Base-by-base conservation (phyloP, 2,329 filamentous ascomycete species). In the Amauroascus niger region DNA sequence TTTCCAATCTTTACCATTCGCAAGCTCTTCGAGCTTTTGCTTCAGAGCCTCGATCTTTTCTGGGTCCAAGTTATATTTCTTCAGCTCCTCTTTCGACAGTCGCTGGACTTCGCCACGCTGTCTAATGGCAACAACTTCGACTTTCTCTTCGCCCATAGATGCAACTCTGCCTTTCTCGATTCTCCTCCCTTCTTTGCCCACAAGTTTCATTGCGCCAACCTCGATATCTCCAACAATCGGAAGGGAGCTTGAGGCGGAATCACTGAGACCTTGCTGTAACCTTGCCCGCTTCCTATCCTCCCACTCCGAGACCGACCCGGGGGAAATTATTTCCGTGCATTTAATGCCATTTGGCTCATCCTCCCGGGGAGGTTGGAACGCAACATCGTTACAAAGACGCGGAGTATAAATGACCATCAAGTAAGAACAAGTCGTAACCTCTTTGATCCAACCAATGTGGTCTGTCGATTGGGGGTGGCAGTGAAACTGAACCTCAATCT, bases 371-470 rank as follows among this genome's bases (percentile, higher is more conserved):
- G 90, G 89, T 52, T 86, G 74, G 67, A 96, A 96, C 8, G 88
- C 88, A 8, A 88, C 81, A 61, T 96, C 90, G 64, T 85, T 81
- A 72, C 90, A 96, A 11, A 96, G 80, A 0, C 88, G 83, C 0
- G 89, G 88, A 0, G 90, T 95, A 66, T 95, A 86, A 58, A 96
- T 81, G 30, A 95, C 82, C 89, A 96, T 95, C 52, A 95, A 76
- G 66, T 96, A 96, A 11, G 88, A 82, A 71, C 90, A 96, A 9
- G 88, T 95, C 2, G 85, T 86, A 1, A 91, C 82, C 67, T 96
- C 90, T 69, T 95, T 95, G 70, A 96, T 94, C 82, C 88, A 89
- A 41, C 84, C 85, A 62, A 96, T 95, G 46, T 84, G 81, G 66
- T 95, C 76, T 2, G 80, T 80, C 30, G 82, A 76, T 47, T 86